Conservation (phyloP, 306 rosid genomes). For the Cucurbita ficifolia region DNA sequence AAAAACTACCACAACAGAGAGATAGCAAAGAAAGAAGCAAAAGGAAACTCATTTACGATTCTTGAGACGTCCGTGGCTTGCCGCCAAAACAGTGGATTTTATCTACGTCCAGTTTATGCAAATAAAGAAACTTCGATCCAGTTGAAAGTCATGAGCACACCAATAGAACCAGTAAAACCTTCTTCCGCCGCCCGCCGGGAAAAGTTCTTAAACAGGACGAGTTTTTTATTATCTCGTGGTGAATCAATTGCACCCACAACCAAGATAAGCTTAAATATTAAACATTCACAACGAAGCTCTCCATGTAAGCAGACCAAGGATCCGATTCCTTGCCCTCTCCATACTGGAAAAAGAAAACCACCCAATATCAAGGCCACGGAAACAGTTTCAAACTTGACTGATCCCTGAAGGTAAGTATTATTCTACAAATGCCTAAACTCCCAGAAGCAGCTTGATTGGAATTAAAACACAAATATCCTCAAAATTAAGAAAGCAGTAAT, state of each 20-base stretch:
- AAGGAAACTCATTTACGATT: conserved; percentile 23
- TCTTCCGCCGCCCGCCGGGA: neutral
- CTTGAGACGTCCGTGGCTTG: neutral
- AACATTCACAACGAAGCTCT: neutral
- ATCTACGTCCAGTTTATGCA: neutral
- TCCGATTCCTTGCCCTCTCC: conserved; percentile 2
- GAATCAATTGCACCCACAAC: neutral
- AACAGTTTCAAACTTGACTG: neutral
- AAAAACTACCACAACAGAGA: conserved; percentile 10
- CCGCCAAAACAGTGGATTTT: neutral
- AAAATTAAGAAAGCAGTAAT: neutral
- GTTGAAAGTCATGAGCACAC: too few species aligned
- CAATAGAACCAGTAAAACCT: neutral
- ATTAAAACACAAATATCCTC: neutral
- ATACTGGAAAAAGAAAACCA: neutral
- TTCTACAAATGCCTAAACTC: neutral
- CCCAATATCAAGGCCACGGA: neutral
- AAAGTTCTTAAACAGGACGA: neutral
- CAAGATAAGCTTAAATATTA: neutral
- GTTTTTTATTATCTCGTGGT: neutral
- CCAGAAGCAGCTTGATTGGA: neutral
- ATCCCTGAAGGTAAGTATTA: conserved; percentile 8
- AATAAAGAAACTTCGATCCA: neutral
- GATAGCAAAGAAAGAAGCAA: conserved; percentile 16
- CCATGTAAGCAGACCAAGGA: neutral